These are phyloP conservation scores for Sordariomycetes sp. DNA, from an alignment of 2,329 filamentous ascomycete genomes.

Conservation along the genomic window DNA sequence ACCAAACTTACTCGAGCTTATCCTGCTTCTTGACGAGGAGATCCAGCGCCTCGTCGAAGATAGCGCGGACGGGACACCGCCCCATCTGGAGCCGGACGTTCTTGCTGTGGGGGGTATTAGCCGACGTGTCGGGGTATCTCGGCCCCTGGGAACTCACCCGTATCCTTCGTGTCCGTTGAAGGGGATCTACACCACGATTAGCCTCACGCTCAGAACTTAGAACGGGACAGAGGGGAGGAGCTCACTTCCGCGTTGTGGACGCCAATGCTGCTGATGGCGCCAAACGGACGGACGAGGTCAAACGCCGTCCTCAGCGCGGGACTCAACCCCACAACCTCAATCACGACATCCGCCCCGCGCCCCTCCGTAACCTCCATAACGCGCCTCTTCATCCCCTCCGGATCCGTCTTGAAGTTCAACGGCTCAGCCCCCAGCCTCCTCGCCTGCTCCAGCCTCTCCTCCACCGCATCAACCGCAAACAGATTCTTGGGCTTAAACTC, in stretches of 20 bases:
- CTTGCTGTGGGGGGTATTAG: conserved; percentile 33
- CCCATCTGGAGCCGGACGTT: conserved; percentile 66
- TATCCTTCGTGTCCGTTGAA: conserved; percentile 54
- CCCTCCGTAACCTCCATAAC: conserved; percentile 63
- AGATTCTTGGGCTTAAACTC: conserved; percentile 60
- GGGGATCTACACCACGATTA: conserved; percentile 37
- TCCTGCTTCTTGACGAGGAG: conserved; percentile 50
- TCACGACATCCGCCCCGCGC: conserved; percentile 69
- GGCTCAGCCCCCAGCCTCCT: conserved; percentile 60
- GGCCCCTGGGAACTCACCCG: conserved; percentile 21
- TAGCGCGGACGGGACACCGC: conserved; percentile 59
- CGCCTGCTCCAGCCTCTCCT: conserved; percentile 57
- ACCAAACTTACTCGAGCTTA: conserved; percentile 38
- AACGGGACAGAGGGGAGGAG: neutral
- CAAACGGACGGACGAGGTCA: conserved; percentile 54
- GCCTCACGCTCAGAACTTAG: conserved; percentile 3
- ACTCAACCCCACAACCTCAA: conserved; percentile 59
- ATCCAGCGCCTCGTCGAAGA: conserved; percentile 49
- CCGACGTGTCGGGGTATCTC: neutral
- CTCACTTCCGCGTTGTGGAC: conserved; percentile 58
- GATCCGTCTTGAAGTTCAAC: conserved; percentile 59
- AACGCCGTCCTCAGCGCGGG: conserved; percentile 53
- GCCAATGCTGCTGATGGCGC: conserved; percentile 55
- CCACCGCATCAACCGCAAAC: conserved; percentile 61
- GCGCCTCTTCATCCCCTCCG: conserved; percentile 47